These are phyloP conservation scores for Plectosphaerella plurivora DNA, from an alignment of 2,329 filamentous ascomycete species.

Conservation along the genomic window DNA sequence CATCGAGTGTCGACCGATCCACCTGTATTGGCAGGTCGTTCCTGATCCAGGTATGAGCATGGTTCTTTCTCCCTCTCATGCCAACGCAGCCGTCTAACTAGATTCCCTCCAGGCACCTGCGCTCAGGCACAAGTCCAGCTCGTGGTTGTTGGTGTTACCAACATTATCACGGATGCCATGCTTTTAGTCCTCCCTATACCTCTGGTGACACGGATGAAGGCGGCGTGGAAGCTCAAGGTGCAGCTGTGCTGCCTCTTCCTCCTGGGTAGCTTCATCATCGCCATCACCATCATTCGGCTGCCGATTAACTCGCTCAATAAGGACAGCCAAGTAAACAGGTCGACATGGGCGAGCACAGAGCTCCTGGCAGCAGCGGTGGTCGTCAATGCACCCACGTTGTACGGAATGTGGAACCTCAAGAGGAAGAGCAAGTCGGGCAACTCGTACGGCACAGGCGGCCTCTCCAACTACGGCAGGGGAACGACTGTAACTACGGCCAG, in stretches of 20 bases:
- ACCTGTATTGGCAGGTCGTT: too few relatives aligned
- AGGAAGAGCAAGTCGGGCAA: too few relatives aligned
- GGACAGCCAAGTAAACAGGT: constrained; percentile 27
- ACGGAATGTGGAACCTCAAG: too few relatives aligned
- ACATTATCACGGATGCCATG: constrained; percentile 25
- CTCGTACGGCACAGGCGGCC: too few relatives aligned
- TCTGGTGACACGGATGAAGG: constrained; percentile 22
- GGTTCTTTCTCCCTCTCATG: too few relatives aligned
- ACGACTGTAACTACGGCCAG: too few relatives aligned
- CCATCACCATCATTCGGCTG: constrained; percentile 31
- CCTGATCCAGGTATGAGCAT: too few relatives aligned
- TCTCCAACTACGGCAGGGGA: too few relatives aligned
- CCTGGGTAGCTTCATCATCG: constrained; percentile 32
- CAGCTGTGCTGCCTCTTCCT: constrained; percentile 27
- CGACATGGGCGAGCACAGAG: constrained; percentile 32
- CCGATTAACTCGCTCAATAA: constrained; percentile 29
- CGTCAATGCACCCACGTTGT: too few relatives aligned
- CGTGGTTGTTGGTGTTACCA: constrained; percentile 24
- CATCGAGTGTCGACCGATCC: too few relatives aligned
- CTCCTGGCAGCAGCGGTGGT: constrained; percentile 9
- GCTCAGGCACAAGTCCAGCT: constrained; percentile 25
- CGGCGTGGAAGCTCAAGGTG: constrained; percentile 21
- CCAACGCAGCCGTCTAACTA: too few relatives aligned
- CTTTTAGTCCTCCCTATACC: constrained; percentile 22
- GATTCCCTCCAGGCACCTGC: constrained; percentile 15